Evolutionary conservation across 2,329 filamentous ascomycete species (phyloP), one percentile per base, ranked within the genome.

Genomic region (Verticillium klebahnii): DNA sequence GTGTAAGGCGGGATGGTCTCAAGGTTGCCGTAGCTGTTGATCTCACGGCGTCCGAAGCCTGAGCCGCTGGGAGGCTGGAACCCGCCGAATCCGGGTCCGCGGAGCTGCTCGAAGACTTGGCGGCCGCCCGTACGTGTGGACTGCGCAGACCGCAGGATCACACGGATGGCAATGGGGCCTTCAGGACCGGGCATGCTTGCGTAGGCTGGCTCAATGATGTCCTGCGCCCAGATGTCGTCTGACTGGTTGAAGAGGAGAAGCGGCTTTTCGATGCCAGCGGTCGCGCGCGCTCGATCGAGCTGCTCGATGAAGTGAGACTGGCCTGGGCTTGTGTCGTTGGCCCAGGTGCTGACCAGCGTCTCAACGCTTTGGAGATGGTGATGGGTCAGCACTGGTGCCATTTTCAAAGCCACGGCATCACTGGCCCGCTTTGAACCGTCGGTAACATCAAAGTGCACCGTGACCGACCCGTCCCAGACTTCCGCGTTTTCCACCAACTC

Each of bases 121-220:
- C 71, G 67, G 0, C 75, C 76, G 0, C 68, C 68, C 0, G 61
- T 50, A 1, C 75, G 71, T 0, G 58, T 62, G 7, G 64, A 65
- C 60, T 75, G 73, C 1, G 69, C 64, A 0, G 72, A 71, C 0
- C 72, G 65, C 6, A 78, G 66, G 59, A 77, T 69, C 6, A 78
- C 62, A 3, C 70, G 70, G 6, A 78, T 61, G 2, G 67, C 63
- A 6, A 75, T 65, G 2, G 72, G 65, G 0, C 74, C 72, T 4
- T 72, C 23, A 0, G 74, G 72, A 0, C 74, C 75, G 0, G 75
- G 76, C 63, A 78, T 77, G 58, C 72, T 75, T 3, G 68, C 67
- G 61, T 75, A 78, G 1, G 66, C 75, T 0, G 76, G 72, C 64
- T 78, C 75, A 32, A 78, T 62, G 39, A 75, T 71, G 59, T 79